These are phyloP conservation scores for Microstegium vimineum DNA, from an alignment of 176 grass and related monocot species.

Conservation along the genomic window DNA sequence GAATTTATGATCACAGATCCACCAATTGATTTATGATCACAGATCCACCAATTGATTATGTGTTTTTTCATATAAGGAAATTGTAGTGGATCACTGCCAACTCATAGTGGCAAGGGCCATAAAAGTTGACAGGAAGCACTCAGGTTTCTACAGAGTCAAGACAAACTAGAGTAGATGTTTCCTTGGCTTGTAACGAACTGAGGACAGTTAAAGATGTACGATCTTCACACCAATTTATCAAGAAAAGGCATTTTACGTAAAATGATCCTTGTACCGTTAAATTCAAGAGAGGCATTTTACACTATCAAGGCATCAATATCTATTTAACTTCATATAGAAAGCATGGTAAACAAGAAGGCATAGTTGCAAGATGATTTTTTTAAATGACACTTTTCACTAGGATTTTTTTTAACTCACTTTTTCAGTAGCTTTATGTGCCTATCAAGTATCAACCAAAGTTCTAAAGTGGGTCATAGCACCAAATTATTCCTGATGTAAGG, in stretches of 20 bases:
- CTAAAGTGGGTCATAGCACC: not conserved
- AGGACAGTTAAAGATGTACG: not conserved
- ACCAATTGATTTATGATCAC: too few species aligned
- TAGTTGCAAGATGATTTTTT: not conserved
- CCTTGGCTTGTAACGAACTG: not conserved
- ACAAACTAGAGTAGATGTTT: not conserved
- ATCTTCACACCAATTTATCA: not conserved
- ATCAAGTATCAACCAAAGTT: not conserved
- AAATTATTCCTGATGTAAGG: not conserved
- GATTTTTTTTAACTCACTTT: too few species aligned
- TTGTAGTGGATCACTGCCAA: not conserved
- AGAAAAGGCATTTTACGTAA: not conserved
- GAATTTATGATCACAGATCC: not conserved
- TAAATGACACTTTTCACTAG: not conserved
- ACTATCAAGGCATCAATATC: not conserved
- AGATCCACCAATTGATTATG: not conserved
- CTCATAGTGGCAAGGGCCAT: too few species aligned
- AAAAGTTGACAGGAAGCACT: not conserved
- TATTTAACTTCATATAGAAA: too few species aligned
- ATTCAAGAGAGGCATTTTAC: not conserved
- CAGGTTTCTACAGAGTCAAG: not conserved
- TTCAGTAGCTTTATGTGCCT: not conserved
- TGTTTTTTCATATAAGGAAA: conserved; percentile 1
- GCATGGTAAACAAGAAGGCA: not conserved
- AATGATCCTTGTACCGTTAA: not conserved